A percentile compares a stretch with the other conserved stretches of the same genome.
These are phyloP conservation scores for Leccinum barrowsii DNA, from an alignment of 768 basidiomycete species.

Conservation along the genomic window DNA sequence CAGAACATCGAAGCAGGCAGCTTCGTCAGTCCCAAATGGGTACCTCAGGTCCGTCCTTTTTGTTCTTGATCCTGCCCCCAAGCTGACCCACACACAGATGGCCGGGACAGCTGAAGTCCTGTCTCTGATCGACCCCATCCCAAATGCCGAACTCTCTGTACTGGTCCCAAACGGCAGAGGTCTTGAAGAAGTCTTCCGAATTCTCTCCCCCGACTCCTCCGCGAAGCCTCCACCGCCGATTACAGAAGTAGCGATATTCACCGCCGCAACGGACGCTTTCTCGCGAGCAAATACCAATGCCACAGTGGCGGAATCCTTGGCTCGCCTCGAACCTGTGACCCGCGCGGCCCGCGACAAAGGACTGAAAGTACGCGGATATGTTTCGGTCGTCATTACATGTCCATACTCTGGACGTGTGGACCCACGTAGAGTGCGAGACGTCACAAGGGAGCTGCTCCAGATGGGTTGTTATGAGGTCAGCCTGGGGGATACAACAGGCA, in stretches of 20 bases:
- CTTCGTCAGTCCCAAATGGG: conserved; percentile 92
- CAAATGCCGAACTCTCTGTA: conserved; percentile 68
- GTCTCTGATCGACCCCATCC: conserved; percentile 47
- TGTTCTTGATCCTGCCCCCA: background rate
- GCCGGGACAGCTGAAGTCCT: conserved; percentile 80
- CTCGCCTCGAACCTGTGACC: conserved; percentile 58
- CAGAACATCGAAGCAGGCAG: conserved; percentile 79
- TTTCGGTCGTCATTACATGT: conserved; percentile 79
- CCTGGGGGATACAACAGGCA: conserved; percentile 89
- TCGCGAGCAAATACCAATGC: conserved; percentile 82
- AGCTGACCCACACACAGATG: conserved; percentile 53
- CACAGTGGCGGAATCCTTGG: conserved; percentile 66
- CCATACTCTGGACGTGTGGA: conserved; percentile 84
- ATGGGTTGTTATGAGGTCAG: conserved; percentile 97
- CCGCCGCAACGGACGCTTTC: conserved; percentile 85
- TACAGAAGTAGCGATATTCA: conserved; percentile 87
- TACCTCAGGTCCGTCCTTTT: conserved; percentile 62
- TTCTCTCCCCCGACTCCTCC: conserved; percentile 42
- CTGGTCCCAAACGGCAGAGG: conserved; percentile 81
- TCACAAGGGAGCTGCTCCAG: conserved; percentile 66
- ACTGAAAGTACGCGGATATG: conserved; percentile 77
- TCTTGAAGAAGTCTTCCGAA: conserved; percentile 59
- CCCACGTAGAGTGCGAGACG: conserved; percentile 57
- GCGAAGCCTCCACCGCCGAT: conserved; percentile 47
- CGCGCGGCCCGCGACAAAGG: conserved; percentile 55